These are phyloP conservation scores for Kuraishia ogatae DNA, from an alignment of 805 yeast genomes.

Conservation along the genomic window DNA sequence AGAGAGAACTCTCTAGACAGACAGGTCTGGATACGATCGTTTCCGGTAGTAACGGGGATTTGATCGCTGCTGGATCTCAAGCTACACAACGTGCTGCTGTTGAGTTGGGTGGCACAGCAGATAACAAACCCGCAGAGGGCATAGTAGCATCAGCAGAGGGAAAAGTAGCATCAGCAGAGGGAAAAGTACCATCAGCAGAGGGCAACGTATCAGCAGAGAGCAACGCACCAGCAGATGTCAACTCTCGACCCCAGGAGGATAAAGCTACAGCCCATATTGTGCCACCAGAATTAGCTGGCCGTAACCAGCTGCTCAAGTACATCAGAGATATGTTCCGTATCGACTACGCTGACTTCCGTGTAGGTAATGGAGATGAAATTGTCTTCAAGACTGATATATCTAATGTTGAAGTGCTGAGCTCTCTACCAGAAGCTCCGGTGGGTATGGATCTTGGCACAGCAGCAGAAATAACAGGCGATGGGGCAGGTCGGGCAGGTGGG, in stretches of 20 bases:
- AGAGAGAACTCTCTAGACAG: not conserved
- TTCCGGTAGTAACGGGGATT: not conserved
- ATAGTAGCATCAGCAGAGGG: no score
- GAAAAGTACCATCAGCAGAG: no score
- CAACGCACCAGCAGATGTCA: not conserved
- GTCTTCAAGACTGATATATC: conserved; percentile 43
- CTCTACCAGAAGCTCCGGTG: not conserved
- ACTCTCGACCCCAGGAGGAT: not conserved
- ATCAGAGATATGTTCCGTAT: conserved; percentile 59
- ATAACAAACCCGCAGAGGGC: no score
- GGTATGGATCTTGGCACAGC: conserved; percentile 15
- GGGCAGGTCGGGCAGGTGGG: no score
- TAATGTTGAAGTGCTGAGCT: conserved; percentile 12
- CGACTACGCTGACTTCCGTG: conserved; percentile 47
- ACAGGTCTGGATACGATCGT: not conserved
- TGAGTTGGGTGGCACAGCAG: no score
- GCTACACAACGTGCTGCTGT: not conserved
- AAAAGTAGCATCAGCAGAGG: no score
- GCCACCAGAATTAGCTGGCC: conserved; percentile 9
- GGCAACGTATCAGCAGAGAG: no score
- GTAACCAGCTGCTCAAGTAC: conserved; percentile 43
- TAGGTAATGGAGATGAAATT: conserved; percentile 34
- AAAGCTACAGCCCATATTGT: conserved; percentile 4
- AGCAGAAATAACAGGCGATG: conserved; percentile 12
- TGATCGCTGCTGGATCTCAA: not conserved